Conservation (phyloP, 352 stramenopile genomes). For the Paralagenidium karlingii region DNA sequence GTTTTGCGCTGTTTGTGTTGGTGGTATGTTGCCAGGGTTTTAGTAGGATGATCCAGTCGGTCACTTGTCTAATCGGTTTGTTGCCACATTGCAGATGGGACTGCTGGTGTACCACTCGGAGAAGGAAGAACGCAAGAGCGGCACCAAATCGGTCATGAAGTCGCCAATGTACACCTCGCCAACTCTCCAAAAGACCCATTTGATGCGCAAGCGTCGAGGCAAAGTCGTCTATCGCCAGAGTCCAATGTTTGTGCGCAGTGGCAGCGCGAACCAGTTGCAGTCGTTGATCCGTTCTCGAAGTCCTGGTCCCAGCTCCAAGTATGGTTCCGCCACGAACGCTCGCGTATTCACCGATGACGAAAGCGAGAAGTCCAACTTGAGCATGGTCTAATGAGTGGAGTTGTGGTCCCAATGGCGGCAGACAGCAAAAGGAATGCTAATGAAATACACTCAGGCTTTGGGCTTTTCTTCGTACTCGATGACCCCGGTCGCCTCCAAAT, state of each 20-base stretch:
- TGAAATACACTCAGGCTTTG: no score
- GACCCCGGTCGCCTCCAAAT: no score
- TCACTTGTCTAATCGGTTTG: neutral
- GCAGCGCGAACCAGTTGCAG: neutral
- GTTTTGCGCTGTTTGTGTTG: constrained; percentile 77
- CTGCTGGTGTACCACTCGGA: constrained; percentile 81
- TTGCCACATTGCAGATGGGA: no score
- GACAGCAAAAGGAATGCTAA: no score
- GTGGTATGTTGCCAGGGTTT: no score
- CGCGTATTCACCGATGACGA: no score
- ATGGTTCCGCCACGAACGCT: no score
- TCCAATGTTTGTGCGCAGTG: constrained; percentile 41
- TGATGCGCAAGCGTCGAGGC: constrained; percentile 68
- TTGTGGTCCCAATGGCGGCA: no score
- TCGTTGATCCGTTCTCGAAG: neutral
- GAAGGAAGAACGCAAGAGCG: constrained; percentile 63
- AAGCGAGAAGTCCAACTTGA: no score
- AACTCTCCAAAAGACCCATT: constrained; percentile 68
- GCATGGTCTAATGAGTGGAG: no score
- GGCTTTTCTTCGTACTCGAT: no score
- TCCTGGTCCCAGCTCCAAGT: constrained; percentile 9
- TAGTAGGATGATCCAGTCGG: neutral
- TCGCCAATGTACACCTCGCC: constrained; percentile 80
- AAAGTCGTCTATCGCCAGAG: constrained; percentile 79
- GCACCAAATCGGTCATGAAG: constrained; percentile 55